A percentile compares a stretch with the other conserved stretches of the same genome.
Conservation (phyloP, 2,329 filamentous ascomycete species). For the Neonectria coccinea region DNA sequence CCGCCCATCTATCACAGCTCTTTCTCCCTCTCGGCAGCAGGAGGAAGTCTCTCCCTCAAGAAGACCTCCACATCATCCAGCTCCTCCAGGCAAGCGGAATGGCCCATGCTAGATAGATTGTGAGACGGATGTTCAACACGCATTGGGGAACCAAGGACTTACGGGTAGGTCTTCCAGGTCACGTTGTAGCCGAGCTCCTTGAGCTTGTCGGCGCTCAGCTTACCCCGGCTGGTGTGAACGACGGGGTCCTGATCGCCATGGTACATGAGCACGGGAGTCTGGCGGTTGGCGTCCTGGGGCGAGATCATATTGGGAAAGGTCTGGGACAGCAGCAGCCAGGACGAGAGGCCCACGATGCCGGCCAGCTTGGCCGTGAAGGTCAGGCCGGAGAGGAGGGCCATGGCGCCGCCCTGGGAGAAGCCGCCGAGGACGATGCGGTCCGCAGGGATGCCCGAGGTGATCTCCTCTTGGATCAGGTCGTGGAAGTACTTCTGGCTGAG, state of each 20-base stretch:
- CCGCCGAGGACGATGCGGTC: slow-evolving; percentile 88
- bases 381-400: slow-evolving; percentile 83
- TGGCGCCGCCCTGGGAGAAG: slow-evolving; percentile 89
- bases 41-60: slow-evolving; percentile 59
- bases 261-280: slow-evolving; percentile 88
- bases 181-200: slow-evolving; percentile 78
- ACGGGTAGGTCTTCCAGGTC: slow-evolving; percentile 81
- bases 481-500: slow-evolving; percentile 81
- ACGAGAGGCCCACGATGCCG: slow-evolving; percentile 88
- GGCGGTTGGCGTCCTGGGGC: slow-evolving; percentile 62
- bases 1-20: slow-evolving; percentile 14
- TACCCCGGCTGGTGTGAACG: slow-evolving; percentile 76
- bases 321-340: slow-evolving; percentile 77
- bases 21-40: slow-evolving; percentile 16
- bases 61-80: slow-evolving; percentile 82
- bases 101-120: slow-evolving; percentile 67
- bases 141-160: slow-evolving; percentile 49
- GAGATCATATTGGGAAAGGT: slow-evolving; percentile 58
- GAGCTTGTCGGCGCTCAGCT: slow-evolving; percentile 73
- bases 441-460: slow-evolving; percentile 82
- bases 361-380: slow-evolving; percentile 80
- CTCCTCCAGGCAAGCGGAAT: slow-evolving; percentile 82
- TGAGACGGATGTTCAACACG: slow-evolving; percentile 22
- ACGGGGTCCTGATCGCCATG: slow-evolving; percentile 85
- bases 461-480: slow-evolving; percentile 81